A percentile compares a stretch with the other conserved stretches of the same genome.
Evolutionary conservation across 192 early-diverging fungal genomes (phyloP).

Genomic region (Allomyces macrogynus): DNA sequence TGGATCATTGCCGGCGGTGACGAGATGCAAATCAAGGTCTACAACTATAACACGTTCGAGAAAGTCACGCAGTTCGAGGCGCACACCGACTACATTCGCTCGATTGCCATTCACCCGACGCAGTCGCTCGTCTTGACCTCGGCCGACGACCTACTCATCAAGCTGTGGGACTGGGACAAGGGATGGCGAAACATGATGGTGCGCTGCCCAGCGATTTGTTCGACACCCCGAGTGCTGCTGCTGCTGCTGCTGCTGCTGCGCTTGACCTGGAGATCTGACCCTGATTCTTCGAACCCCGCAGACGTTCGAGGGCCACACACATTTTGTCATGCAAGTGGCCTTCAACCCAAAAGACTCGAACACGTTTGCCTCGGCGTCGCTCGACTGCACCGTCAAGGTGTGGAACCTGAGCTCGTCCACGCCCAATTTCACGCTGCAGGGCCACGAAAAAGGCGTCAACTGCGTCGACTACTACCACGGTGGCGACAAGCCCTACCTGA

Average conservation of each 20-base stretch:
- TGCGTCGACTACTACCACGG: slow-evolving; percentile 96
- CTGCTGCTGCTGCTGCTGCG: too few relatives aligned
- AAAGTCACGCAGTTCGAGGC: slow-evolving; percentile 90
- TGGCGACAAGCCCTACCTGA: slow-evolving; percentile 91
- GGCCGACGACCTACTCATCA: slow-evolving; percentile 93
- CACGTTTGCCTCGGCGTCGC: slow-evolving; percentile 91
- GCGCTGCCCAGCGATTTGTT: neutral
- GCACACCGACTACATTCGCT: slow-evolving; percentile 90
- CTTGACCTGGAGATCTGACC: neutral
- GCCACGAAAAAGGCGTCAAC: slow-evolving; percentile 95
- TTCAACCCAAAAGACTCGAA: slow-evolving; percentile 99
- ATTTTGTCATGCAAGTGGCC: slow-evolving; percentile 90
- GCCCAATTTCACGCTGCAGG: slow-evolving; percentile 92
- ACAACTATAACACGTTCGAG: slow-evolving; percentile 99
- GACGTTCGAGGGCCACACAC: slow-evolving; percentile 91
- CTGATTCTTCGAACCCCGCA: slow-evolving; percentile 7
- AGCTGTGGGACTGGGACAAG: slow-evolving; percentile 99
- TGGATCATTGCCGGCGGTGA: slow-evolving; percentile 93
- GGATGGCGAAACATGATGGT: slow-evolving; percentile 67
- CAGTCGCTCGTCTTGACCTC: slow-evolving; percentile 80
- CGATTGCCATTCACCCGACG: slow-evolving; percentile 90
- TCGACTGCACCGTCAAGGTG: slow-evolving; percentile 92
- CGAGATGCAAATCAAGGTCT: slow-evolving; percentile 91
- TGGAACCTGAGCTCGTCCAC: slow-evolving; percentile 85
- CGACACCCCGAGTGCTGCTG: neutral